Base-by-base conservation (phyloP, 257 asterid genomes). In the Solanum sejunctum region DNA sequence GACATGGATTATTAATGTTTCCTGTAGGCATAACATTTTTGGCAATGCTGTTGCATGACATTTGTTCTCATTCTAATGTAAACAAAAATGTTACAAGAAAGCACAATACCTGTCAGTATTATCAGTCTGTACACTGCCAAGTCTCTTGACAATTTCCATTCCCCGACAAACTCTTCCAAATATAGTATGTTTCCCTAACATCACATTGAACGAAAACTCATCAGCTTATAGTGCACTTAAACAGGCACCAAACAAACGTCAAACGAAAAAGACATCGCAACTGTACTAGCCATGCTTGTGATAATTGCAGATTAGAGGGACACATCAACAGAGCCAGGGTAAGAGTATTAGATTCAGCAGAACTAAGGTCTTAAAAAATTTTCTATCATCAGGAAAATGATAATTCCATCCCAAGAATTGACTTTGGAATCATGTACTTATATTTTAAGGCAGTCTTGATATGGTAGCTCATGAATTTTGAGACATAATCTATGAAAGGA, bases 101-200 rank as follows among this genome's bases (percentile, higher is more conserved):
- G 32, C 64, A 17, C 49, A 78, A 56, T 90, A 94, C 99, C 98
- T 87, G 86, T 94, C 98, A 0, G 98, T 97, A 90, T 91, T 97
- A 85, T 97, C 99, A 85, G 99, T 97, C 90, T 95, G 99, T 87
- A 97, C 98, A 84, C 94, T 95, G 90, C 98, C 98, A 75, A 97
- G 97, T 83, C 97, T 92, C 97, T 95, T 95, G 88, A 97, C 88
- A 73, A 95, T 97, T 89, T 97, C 99, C 99, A 97, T 97, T 87
- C 99, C 98, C 86, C 86, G 91, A 86, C 95, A 95, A 64, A 94
- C 96, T 88, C 99, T 91, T 80, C 99, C 99, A 85, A 97, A 97
- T 89, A 97, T 93, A 20, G 99, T 93, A 87, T 97, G 98, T 23
- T 96, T 96, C 85, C 99, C 99, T 95, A 70, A 70, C 23, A 70